Evolutionary conservation across 768 basidiomycete genomes (phyloP).

Genomic region (Serendipita sp.): DNA sequence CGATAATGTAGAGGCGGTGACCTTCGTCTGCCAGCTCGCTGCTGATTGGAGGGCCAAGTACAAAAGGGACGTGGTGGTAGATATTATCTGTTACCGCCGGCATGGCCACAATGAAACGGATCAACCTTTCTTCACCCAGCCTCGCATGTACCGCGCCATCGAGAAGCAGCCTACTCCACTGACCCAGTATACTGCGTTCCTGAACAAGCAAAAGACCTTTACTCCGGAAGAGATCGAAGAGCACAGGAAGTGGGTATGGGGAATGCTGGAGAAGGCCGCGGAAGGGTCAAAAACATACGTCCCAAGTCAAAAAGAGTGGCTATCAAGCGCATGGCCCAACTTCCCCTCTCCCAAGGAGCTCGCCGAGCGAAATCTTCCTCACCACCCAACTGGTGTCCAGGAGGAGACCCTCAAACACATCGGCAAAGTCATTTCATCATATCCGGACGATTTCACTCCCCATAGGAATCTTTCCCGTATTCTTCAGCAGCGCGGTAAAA

Average conservation of each 20-base stretch:
- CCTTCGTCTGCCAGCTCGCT: slow-evolving; percentile 94
- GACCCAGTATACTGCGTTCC: slow-evolving; percentile 80
- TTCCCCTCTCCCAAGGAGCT: slow-evolving; percentile 96
- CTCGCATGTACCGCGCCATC: slow-evolving; percentile 96
- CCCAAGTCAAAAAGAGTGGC: slow-evolving; percentile 90
- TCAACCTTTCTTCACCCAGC: slow-evolving; percentile 97
- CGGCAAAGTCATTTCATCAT: slow-evolving; percentile 74
- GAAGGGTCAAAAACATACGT: slow-evolving; percentile 90
- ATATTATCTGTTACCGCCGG: slow-evolving; percentile 97
- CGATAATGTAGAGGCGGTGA: slow-evolving; percentile 96
- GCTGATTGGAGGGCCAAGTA: slow-evolving; percentile 97
- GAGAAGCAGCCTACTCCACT: slow-evolving; percentile 85
- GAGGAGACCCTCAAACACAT: slow-evolving; percentile 63
- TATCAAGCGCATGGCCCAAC: slow-evolving; percentile 93
- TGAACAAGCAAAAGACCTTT: slow-evolving; percentile 83
- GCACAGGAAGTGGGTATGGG: slow-evolving; percentile 99
- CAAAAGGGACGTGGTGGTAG: slow-evolving; percentile 97
- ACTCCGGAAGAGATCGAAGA: slow-evolving; percentile 94
- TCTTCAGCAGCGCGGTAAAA: slow-evolving; percentile 71
- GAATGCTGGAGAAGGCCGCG: slow-evolving; percentile 94
- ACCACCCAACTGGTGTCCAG: slow-evolving; percentile 69
- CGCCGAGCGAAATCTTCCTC: slow-evolving; percentile 83
- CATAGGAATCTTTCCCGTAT: slow-evolving; percentile 94
- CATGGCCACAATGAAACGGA: slow-evolving; percentile 99
- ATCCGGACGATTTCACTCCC: slow-evolving; percentile 69